Conservation (phyloP, 75 land plant species). For the Isoetes taiwanensis region DNA sequence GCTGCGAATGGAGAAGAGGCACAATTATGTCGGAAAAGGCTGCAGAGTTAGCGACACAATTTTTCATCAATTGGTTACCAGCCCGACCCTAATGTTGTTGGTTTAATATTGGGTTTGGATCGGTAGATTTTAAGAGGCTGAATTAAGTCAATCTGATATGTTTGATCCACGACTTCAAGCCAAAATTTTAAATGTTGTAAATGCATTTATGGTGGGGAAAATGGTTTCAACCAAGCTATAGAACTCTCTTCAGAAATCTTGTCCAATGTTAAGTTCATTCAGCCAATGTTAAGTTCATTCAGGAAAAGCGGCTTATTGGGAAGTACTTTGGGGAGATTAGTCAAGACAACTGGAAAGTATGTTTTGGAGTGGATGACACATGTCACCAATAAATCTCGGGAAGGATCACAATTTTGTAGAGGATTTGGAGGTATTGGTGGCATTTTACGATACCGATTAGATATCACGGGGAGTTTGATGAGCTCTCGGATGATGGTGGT, state of each 20-base stretch:
- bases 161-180: conserved; percentile 30
- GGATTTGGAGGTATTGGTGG: conserved; percentile 50
- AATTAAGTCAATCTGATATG: conserved; percentile 35
- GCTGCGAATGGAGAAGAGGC: conserved; percentile 15
- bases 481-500: conserved; percentile 29
- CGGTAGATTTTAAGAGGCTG: conserved; percentile 38
- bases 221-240: conserved; percentile 49
- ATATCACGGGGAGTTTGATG: conserved; percentile 41
- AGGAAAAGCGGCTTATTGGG: conserved; percentile 49
- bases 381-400: conserved; percentile 45
- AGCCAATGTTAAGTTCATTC: conserved; percentile 57
- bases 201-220: conserved; percentile 53
- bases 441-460: conserved; percentile 41
- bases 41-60: conserved; percentile 22
- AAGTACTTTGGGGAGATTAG: conserved; percentile 52
- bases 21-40: conserved; percentile 12
- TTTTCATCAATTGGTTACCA: conserved; percentile 28
- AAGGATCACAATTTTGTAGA: conserved; percentile 46
- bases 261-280: conserved; percentile 21
- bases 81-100: conserved; percentile 36
- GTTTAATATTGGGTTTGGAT: conserved; percentile 38
- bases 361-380: conserved; percentile 45
- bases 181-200: conserved; percentile 32
- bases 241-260: conserved; percentile 45
- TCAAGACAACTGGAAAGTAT: conserved; percentile 43